Conservation (phyloP, 352 stramenopile genomes). For the Stephanocyclus meneghinianus region DNA sequence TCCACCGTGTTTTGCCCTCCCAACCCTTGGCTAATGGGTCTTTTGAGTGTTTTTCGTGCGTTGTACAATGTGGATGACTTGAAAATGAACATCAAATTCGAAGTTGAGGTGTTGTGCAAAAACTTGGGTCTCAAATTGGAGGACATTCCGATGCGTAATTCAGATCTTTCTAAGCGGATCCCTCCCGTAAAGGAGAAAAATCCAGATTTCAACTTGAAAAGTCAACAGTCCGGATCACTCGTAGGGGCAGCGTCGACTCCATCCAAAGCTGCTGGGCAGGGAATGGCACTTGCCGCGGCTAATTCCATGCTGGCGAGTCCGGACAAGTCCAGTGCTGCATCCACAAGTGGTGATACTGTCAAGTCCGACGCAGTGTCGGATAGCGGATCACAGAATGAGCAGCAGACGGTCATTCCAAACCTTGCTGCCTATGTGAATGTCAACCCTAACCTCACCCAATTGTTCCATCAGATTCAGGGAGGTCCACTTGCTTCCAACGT, state of each 20-base stretch:
- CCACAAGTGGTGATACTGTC: slow-evolving; percentile 42
- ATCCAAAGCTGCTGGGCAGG: slow-evolving; percentile 38
- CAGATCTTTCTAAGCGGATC: slow-evolving; percentile 87
- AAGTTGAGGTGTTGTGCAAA: slow-evolving; percentile 99
- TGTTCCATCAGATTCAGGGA: slow-evolving; percentile 84
- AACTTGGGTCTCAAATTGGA: slow-evolving; percentile 97
- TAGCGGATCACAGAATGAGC: slow-evolving; percentile 63
- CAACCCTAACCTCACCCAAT: slow-evolving; percentile 92
- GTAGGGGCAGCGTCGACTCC: slow-evolving; percentile 20
- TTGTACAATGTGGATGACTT: slow-evolving; percentile 98
- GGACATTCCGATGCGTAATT: slow-evolving; percentile 88
- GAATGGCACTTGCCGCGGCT: slow-evolving; percentile 43
- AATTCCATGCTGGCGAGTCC: slow-evolving; percentile 45
- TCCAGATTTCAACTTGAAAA: slow-evolving; percentile 98
- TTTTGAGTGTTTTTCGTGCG: slow-evolving; percentile 95
- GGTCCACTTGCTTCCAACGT: slow-evolving; percentile 62
- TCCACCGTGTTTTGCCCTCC: slow-evolving; percentile 96
- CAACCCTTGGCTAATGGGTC: slow-evolving; percentile 99
- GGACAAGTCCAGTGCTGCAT: slow-evolving; percentile 33
- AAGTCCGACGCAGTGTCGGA: slow-evolving; percentile 41
- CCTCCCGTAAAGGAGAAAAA: slow-evolving; percentile 92
- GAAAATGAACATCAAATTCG: slow-evolving; percentile 99
- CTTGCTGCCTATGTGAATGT: slow-evolving; percentile 96
- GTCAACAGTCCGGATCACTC: slow-evolving; percentile 34
- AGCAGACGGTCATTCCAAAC: slow-evolving; percentile 97